Conservation (phyloP, 352 stramenopile species). For the Phytophthora cryptogea region DNA sequence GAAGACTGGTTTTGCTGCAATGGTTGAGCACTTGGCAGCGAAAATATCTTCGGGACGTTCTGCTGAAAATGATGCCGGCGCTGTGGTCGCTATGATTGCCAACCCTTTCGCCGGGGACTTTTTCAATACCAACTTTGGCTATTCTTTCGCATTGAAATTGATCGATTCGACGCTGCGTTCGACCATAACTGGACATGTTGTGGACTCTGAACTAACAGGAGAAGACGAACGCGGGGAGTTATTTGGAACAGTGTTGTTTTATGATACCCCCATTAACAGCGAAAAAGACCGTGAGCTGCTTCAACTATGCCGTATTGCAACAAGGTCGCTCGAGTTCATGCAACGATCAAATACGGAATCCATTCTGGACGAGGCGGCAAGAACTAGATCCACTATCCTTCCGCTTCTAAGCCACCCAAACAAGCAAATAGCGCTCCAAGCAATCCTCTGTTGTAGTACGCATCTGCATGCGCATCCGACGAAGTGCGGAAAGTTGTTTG, state of each 20-base stretch:
- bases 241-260: constrained; percentile 25
- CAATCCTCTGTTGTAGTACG: constrained; percentile 16
- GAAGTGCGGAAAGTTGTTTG: constrained; percentile 25
- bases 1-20: constrained; percentile 20
- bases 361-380: constrained; percentile 22
- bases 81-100: constrained; percentile 18
- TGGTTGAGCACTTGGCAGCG: constrained; percentile 20
- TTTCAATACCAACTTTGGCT: constrained; percentile 24
- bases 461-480: constrained; percentile 24
- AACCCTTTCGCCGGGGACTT: constrained; percentile 6
- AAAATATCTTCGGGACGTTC: constrained; percentile 14
- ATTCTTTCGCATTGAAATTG: constrained; percentile 24
- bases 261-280: constrained; percentile 4
- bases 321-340: constrained; percentile 15
- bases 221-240: background rate
- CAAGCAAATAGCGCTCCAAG: constrained; percentile 18
- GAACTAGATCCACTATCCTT: constrained; percentile 24
- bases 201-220: background rate
- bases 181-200: background rate
- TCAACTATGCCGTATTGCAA: constrained; percentile 19
- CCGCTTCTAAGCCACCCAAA: constrained; percentile 25
- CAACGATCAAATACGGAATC: constrained; percentile 11
- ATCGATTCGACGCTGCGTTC: constrained; percentile 17
- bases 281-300: constrained; percentile 18
- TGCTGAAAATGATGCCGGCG: constrained; percentile 20